Evolutionary conservation across 1,284 basidiomycete genomes (phyloP).

Genomic region (Coniferiporia sulphurascens): DNA sequence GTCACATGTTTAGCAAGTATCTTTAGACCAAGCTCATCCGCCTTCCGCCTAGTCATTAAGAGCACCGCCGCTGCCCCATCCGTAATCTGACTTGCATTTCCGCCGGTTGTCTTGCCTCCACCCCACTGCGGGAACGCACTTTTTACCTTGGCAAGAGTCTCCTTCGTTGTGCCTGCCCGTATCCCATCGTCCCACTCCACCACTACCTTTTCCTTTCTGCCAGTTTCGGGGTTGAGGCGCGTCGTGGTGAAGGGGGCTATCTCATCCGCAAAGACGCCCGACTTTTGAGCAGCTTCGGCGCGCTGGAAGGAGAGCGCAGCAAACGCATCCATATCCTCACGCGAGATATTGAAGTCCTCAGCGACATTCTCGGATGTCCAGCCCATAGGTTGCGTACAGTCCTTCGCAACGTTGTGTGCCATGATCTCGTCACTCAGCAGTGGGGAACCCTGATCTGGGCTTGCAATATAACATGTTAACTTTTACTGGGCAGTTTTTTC

Average conservation of each 20-base stretch:
- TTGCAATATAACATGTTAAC: conserved; percentile 24
- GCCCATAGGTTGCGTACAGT: conserved; percentile 66
- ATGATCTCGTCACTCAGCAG: conserved; percentile 55
- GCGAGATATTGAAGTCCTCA: conserved; percentile 72
- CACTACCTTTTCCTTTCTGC: conserved; percentile 49
- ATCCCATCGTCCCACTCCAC: conserved; percentile 81
- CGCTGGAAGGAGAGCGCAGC: conserved; percentile 78
- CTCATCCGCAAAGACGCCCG: conserved; percentile 70
- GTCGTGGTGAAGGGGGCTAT: conserved; percentile 77
- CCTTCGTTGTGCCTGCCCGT: conserved; percentile 70
- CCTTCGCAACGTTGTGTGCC: conserved; percentile 45
- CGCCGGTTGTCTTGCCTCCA: conserved; percentile 74
- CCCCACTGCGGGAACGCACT: conserved; percentile 89
- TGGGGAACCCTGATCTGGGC: conserved; percentile 63
- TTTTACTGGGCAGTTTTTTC: conserved; percentile 2
- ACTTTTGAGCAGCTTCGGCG: conserved; percentile 51
- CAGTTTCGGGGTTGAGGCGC: conserved; percentile 50
- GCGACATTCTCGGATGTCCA: conserved; percentile 85
- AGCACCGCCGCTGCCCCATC: conserved; percentile 86
- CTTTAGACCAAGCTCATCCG: conserved; percentile 70
- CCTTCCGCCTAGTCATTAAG: conserved; percentile 83
- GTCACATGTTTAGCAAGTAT: conserved; percentile 78
- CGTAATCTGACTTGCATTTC: conserved; percentile 85
- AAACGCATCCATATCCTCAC: conserved; percentile 82
- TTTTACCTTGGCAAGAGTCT: conserved; percentile 61